A percentile compares a stretch with the other conserved stretches of the same genome.
Evolutionary conservation across 2,329 filamentous ascomycete species (phyloP).

Genomic region (Trichophyton schoenleinii): DNA sequence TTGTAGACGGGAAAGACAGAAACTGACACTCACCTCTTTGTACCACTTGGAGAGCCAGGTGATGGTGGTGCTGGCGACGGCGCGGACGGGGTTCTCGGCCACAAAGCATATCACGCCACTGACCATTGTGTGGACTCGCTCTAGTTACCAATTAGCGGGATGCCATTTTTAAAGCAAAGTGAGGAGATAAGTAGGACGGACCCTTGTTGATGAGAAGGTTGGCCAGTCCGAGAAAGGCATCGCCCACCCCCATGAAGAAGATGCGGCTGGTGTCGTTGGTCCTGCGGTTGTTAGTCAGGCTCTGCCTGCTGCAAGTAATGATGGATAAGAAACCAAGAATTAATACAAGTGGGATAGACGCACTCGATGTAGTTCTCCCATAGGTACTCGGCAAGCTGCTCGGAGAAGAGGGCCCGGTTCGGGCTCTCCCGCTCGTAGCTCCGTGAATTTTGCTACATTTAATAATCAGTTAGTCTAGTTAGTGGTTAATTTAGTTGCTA

Average conservation of each 20-base stretch:
- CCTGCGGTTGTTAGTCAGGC: conserved; percentile 24
- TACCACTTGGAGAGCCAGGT: conserved; percentile 65
- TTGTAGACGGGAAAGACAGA: too few relatives aligned
- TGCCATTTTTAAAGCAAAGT: too few relatives aligned
- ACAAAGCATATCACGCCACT: conserved; percentile 71
- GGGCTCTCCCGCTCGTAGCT: conserved; percentile 36
- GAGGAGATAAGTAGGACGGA: conserved; percentile 26
- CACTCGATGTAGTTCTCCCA: conserved; percentile 95
- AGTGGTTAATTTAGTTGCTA: too few relatives aligned
- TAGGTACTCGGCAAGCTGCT: conserved; percentile 69
- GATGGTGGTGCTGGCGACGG: conserved; percentile 67
- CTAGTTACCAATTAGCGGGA: conserved; percentile 19
- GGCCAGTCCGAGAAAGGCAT: conserved; percentile 72
- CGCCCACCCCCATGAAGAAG: conserved; percentile 79
- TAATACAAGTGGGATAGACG: conserved; percentile 12
- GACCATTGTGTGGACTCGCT: conserved; percentile 53
- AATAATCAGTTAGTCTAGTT: not conserved
- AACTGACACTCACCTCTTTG: conserved; percentile 40
- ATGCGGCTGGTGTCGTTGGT: conserved; percentile 57
- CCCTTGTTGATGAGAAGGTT: conserved; percentile 66
- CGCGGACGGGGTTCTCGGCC: conserved; percentile 57
- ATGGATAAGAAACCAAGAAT: not conserved
- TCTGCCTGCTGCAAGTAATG: too few relatives aligned
- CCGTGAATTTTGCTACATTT: not conserved
- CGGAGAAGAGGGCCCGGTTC: conserved; percentile 44